These are phyloP conservation scores for Tephrocybe rancida DNA, from an alignment of 768 basidiomycete genomes.

Conservation along the genomic window DNA sequence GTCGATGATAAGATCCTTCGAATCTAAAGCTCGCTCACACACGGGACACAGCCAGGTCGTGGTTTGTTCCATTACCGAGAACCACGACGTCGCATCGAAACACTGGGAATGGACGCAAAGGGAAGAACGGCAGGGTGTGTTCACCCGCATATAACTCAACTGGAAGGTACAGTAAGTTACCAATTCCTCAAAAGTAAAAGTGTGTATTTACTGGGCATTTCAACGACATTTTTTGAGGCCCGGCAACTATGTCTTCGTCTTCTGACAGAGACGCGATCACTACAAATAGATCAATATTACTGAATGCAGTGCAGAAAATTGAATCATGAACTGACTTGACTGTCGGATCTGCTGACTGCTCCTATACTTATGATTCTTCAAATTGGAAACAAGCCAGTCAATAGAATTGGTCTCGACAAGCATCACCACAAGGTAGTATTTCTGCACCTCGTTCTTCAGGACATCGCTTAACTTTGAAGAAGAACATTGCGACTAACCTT, in stretches of 20 bases:
- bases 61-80: constrained; percentile 92
- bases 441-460: constrained; percentile 45
- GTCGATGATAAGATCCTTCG: constrained; percentile 87
- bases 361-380: constrained; percentile 69
- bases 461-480: neutral
- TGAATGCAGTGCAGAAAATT: neutral
- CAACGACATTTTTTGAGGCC: constrained; percentile 86
- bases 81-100: constrained; percentile 95
- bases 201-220: constrained; percentile 82
- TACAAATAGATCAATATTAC: constrained; percentile 23
- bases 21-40: constrained; percentile 78
- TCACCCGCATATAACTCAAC: constrained; percentile 89
- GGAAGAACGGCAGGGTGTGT: constrained; percentile 83
- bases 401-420: constrained; percentile 81
- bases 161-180: constrained; percentile 25
- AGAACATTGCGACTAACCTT: constrained; percentile 52
- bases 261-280: constrained; percentile 62
- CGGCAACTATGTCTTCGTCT: constrained; percentile 93
- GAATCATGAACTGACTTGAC: constrained; percentile 60
- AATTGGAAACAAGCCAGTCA: constrained; percentile 64
- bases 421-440: constrained; percentile 85
- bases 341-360: constrained; percentile 64
- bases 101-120: constrained; percentile 91
- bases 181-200: neutral
- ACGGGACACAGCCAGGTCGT: constrained; percentile 96